Conservation (phyloP, 176 grass and related monocot species). For the Typha latifolia region DNA sequence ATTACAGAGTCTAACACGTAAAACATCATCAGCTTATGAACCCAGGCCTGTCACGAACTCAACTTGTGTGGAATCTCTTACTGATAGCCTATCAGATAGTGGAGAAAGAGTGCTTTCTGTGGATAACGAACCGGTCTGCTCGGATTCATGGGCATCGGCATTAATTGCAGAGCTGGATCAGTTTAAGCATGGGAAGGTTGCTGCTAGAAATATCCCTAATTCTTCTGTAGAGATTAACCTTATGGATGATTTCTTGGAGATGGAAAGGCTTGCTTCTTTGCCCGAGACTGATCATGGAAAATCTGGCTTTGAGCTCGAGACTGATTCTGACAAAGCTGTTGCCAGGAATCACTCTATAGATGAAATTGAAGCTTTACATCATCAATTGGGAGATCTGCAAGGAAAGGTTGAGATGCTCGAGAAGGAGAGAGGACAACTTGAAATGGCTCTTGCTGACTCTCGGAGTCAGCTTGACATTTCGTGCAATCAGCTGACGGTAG, state of each 20-base stretch:
- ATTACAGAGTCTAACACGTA: conserved; percentile 38
- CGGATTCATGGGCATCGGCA: conserved; percentile 72
- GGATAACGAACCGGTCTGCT: conserved; percentile 54
- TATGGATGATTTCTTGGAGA: conserved; percentile 99
- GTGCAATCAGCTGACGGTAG: conserved; percentile 28
- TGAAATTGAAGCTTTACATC: conserved; percentile 36
- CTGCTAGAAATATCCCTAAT: conserved; percentile 37
- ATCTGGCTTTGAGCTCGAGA: conserved; percentile 36
- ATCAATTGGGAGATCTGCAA: conserved; percentile 28
- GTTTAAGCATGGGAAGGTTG: conserved; percentile 42
- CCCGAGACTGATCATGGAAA: conserved; percentile 33
- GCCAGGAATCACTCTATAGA: conserved; percentile 25
- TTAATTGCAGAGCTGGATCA: conserved; percentile 79
- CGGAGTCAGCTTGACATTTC: conserved; percentile 41
- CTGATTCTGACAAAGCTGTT: conserved; percentile 38
- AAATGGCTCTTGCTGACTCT: conserved; percentile 43
- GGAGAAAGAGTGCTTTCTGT: conserved; percentile 51
- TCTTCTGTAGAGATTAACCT: conserved; percentile 64
- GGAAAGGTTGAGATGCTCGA: conserved; percentile 46
- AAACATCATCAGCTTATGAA: conserved; percentile 30
- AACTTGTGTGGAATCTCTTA: conserved; percentile 52
- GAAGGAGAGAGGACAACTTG: conserved; percentile 56
- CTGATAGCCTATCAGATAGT: conserved; percentile 77
- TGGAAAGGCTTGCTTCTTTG: conserved; percentile 80
- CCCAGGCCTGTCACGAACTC: conserved; percentile 27